These are phyloP conservation scores for Penicillium sp. DNA, from an alignment of 2,329 filamentous ascomycete genomes.

Conservation along the genomic window DNA sequence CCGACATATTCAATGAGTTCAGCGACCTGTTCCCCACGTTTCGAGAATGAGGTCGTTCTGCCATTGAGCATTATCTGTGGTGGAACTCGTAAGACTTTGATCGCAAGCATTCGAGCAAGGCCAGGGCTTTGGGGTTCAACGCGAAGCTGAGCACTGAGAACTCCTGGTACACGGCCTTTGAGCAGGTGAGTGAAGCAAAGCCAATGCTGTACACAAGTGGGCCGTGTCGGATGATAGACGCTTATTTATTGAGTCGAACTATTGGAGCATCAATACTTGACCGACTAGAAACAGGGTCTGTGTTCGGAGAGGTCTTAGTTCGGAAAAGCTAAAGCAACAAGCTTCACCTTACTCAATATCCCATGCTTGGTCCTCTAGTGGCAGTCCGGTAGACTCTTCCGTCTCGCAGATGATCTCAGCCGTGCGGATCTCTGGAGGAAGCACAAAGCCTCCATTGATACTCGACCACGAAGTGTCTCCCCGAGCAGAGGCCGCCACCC, in stretches of 20 bases:
- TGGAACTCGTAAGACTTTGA: conserved; percentile 29
- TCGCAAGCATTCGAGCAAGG: conserved; percentile 26
- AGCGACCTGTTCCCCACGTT: too few species aligned
- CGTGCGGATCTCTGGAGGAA: conserved; percentile 14
- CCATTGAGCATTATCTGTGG: conserved; percentile 4
- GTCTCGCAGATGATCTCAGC: conserved; percentile 17
- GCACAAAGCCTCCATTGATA: conserved; percentile 18
- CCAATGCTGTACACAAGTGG: conserved; percentile 14
- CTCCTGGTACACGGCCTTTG: conserved; percentile 28
- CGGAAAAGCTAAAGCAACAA: too few species aligned
- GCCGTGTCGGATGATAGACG: neutral
- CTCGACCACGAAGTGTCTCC: conserved; percentile 13
- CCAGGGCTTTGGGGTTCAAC: conserved; percentile 24
- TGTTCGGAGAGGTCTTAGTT: too few species aligned
- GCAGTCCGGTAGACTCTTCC: conserved; percentile 1
- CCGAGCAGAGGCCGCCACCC: neutral
- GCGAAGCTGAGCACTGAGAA: conserved; percentile 22
- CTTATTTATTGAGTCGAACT: neutral
- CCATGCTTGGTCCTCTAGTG: conserved; percentile 9
- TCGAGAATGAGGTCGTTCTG: too few species aligned
- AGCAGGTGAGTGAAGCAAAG: conserved; percentile 28
- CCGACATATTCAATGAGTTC: too few species aligned
- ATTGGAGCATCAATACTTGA: too few species aligned
- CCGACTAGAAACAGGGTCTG: too few species aligned
- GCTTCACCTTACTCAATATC: conserved; percentile 6